phyloP scores from a whole-genome alignment of 140 eudicot genomes.

The Ambrosia hybrid region DNA sequence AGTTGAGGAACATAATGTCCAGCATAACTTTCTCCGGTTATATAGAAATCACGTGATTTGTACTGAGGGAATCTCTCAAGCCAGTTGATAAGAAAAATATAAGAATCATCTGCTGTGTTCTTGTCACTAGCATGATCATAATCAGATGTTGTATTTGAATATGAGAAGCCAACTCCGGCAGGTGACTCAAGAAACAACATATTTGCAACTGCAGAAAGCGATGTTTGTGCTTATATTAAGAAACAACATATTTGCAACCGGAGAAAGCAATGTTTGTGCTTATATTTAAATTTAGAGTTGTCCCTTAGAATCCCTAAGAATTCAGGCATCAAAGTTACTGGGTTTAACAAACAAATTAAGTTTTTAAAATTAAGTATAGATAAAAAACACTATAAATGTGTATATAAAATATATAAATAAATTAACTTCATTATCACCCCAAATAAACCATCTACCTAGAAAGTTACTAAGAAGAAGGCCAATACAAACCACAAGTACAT shows the following conservation, averaged over 20 bases:
- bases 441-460: too few species aligned
- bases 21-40: constrained; percentile 42
- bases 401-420: too few species aligned
- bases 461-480: too few species aligned
- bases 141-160: constrained; percentile 39
- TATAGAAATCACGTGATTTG: constrained; percentile 40
- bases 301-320: too few species aligned
- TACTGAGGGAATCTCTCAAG: constrained; percentile 42
- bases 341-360: too few species aligned
- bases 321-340: too few species aligned
- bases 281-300: neutral
- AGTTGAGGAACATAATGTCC: constrained; percentile 47
- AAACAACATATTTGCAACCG: constrained; percentile 42
- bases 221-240: neutral
- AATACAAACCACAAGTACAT: too few species aligned
- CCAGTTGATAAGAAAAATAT: constrained; percentile 37
- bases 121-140: constrained; percentile 39
- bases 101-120: constrained; percentile 42
- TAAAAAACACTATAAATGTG: too few species aligned
- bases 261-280: neutral
- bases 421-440: too few species aligned
- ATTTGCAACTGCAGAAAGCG: too few species aligned
- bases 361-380: too few species aligned
- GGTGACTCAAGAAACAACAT: constrained; percentile 25
- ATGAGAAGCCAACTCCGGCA: constrained; percentile 43